phyloP scores from a whole-genome alignment of 1,284 basidiomycete genomes.

The Sporisorium reilianum region DNA sequence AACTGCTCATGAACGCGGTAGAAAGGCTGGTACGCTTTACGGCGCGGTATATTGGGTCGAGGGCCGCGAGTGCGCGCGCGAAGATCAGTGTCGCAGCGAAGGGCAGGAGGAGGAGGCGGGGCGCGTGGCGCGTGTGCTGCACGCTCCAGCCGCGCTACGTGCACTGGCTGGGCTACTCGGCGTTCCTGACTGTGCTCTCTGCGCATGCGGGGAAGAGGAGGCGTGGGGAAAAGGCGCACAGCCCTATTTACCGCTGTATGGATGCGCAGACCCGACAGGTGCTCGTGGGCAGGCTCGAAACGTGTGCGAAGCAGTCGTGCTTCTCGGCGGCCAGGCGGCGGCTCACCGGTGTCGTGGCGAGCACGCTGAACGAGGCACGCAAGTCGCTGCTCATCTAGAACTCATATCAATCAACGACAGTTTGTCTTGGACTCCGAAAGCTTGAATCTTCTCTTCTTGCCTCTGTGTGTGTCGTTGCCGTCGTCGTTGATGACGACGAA shows the following conservation, averaged over 20 bases:
- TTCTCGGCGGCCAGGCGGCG: constrained; percentile 7
- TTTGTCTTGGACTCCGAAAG: background rate
- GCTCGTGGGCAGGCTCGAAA: constrained; percentile 22
- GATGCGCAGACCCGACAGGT: constrained; percentile 12
- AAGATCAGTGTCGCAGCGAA: constrained; percentile 1
- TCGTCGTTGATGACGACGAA: background rate
- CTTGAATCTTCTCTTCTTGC: background rate
- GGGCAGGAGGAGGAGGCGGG: background rate
- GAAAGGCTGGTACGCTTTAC: constrained; percentile 38
- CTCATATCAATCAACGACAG: background rate
- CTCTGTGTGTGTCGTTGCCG: background rate
- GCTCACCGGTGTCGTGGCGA: constrained; percentile 12
- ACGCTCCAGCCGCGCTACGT: constrained; percentile 29
- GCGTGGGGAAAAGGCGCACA: background rate
- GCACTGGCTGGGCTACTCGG: constrained; percentile 52
- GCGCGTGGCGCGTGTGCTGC: constrained; percentile 32
- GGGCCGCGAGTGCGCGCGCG: constrained; percentile 21
- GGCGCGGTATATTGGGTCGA: constrained; percentile 26
- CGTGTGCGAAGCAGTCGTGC: background rate
- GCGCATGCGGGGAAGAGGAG: background rate
- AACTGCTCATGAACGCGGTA: constrained; percentile 26
- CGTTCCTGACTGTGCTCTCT: constrained; percentile 31
- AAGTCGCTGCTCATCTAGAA: constrained; percentile 23
- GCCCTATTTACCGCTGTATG: constrained; percentile 1
- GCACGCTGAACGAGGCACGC: constrained; percentile 12